Base-by-base conservation (phyloP, 352 stramenopile genomes). In the Hyaloperonospora brassicae region DNA sequence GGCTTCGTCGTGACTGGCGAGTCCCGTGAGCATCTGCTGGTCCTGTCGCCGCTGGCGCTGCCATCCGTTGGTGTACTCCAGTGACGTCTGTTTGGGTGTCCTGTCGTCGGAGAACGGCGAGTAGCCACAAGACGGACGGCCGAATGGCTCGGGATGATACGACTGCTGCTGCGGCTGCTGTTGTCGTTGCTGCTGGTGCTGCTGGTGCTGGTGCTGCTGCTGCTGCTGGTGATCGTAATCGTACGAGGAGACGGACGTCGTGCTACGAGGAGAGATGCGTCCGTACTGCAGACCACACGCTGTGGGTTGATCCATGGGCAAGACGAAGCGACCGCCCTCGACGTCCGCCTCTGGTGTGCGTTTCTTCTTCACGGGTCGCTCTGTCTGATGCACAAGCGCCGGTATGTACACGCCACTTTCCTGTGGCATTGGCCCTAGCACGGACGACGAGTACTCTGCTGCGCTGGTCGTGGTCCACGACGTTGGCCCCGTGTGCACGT, bases 301-400 rank as follows among this genome's bases (percentile, higher is more conserved):
- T 24, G 39, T 36, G 50, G 59, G 46, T 44, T 70, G 59, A 27
- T 73, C 61, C 36, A 68, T 59, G 12, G 47, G 39, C 2, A 68
- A 39, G 24, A 57, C 67, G 12, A 62, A 70, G 12, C 61, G 64
- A 48, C n/a, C 51, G 11, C 55, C 46, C 22, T 64, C 57, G 24
- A 61, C 54, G 8, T 59, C 61, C 6, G 57, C 61, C 23, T 83
- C 72, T 0, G 72, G 70, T 30, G 70, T 79, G 13, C 70, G 70
- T 68, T 78, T 76, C 59, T 83, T 83, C 63, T 79, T 78, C n/a
- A 47, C 39, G 21, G 62, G 62, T 47, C 70, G 60, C 24, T 79
- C 55, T 17, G 46, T 27, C n/a, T 72, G 60, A 27, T 72, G 64
- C n/a, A 69, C 30, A 25, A 69, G 45, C 30, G 49, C 56, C 36